Evolutionary conservation across 495 filamentous ascomycete genomes (phyloP).

Genomic region (Penicillium dipodomyicola): DNA sequence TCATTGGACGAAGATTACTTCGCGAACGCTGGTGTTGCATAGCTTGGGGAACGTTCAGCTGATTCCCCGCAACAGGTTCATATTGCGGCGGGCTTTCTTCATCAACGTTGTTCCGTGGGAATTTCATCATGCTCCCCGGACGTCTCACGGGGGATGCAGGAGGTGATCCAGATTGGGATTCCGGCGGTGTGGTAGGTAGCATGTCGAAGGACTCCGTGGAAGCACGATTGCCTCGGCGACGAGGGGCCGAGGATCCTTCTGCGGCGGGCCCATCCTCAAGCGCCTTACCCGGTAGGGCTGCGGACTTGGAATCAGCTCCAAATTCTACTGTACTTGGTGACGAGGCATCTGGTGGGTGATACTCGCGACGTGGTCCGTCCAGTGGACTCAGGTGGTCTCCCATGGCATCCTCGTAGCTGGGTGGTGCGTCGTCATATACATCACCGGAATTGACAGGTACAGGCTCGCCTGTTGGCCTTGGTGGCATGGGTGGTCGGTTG

Average conservation of each 20-base stretch:
- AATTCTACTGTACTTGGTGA: constrained; percentile 32
- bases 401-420: constrained; percentile 90
- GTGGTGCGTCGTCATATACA: constrained; percentile 61
- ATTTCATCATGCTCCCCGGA: constrained; percentile 41
- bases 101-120: constrained; percentile 26
- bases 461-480: constrained; percentile 27
- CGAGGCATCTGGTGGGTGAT: constrained; percentile 55
- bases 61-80: constrained; percentile 30
- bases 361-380: constrained; percentile 61
- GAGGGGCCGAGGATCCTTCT: constrained; percentile 22
- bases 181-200: constrained; percentile 44
- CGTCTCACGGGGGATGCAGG: constrained; percentile 36
- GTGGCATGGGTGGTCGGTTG: constrained; percentile 38
- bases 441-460: constrained; percentile 32
- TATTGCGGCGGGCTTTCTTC: constrained; percentile 45
- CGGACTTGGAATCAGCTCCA: constrained; percentile 44
- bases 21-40: constrained; percentile 23
- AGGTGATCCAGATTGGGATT: constrained; percentile 40
- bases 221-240: constrained; percentile 28
- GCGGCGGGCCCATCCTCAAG: constrained; percentile 26
- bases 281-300: constrained; percentile 32
- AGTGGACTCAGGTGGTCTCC: constrained; percentile 69
- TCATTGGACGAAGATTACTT: constrained; percentile 33
- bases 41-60: constrained; percentile 13
- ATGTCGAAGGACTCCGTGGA: constrained; percentile 50